These are phyloP conservation scores for Elongisporangium prolatum DNA, from an alignment of 352 stramenopile genomes.

Conservation along the genomic window DNA sequence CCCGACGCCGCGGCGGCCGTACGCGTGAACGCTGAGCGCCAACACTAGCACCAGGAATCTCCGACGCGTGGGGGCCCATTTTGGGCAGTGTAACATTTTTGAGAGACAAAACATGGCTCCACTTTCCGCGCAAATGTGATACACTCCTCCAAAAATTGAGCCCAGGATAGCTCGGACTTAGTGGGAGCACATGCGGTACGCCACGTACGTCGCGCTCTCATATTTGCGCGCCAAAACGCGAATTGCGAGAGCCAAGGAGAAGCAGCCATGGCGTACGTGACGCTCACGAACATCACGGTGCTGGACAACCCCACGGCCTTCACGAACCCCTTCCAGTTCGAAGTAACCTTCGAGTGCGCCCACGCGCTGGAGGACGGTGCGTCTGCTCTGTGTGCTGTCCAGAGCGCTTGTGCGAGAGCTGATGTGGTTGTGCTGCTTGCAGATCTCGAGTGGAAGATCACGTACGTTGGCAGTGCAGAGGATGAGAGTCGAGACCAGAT, in stretches of 20 bases:
- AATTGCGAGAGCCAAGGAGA: neutral
- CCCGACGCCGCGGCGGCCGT: neutral
- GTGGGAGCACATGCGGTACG: neutral
- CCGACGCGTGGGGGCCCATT: neutral
- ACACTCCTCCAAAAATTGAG: neutral
- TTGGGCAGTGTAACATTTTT: neutral
- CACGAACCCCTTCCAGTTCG: constrained; percentile 99
- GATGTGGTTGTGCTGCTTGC: neutral
- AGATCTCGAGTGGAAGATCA: constrained; percentile 99
- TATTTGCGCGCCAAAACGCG: constrained; percentile 1
- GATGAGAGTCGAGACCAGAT: constrained; percentile 95
- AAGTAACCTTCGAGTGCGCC: constrained; percentile 99
- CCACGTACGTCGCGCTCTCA: neutral
- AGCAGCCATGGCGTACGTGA: constrained; percentile 77
- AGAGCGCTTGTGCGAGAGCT: neutral
- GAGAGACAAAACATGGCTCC: neutral
- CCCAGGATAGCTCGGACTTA: neutral
- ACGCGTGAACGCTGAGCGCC: neutral
- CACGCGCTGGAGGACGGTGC: constrained; percentile 93
- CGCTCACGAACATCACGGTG: constrained; percentile 93
- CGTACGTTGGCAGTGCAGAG: constrained; percentile 97
- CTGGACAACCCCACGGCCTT: constrained; percentile 98
- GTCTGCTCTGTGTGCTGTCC: constrained; percentile 25
- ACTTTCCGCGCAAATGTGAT: neutral
- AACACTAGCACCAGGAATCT: neutral